A percentile compares a stretch with the other conserved stretches of the same genome.
Evolutionary conservation across 495 filamentous ascomycete genomes (phyloP).

Genomic region (Hyaloscypha bicolor): DNA sequence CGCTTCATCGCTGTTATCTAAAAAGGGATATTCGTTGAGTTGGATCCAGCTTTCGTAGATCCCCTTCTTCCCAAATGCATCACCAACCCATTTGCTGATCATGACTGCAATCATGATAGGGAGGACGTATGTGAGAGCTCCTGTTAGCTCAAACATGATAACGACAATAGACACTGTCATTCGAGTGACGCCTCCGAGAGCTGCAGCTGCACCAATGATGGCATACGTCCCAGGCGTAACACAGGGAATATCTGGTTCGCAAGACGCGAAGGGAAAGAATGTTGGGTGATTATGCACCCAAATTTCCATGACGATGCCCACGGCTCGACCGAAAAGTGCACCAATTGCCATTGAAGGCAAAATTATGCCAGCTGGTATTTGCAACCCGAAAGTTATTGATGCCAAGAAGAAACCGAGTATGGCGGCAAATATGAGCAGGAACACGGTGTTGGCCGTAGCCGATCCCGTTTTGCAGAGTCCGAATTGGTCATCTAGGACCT

Average conservation of each 20-base stretch:
- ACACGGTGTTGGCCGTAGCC: slow-evolving; percentile 70
- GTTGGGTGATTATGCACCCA: slow-evolving; percentile 80
- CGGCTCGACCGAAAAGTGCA: slow-evolving; percentile 85
- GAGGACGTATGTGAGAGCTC: slow-evolving; percentile 92
- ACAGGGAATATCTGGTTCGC: slow-evolving; percentile 86
- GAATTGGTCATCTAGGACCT: slow-evolving; percentile 76
- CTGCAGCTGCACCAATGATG: slow-evolving; percentile 95
- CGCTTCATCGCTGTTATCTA: slow-evolving; percentile 89
- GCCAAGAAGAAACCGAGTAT: slow-evolving; percentile 84
- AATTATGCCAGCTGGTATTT: slow-evolving; percentile 95
- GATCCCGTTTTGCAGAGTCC: slow-evolving; percentile 81
- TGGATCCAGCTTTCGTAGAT: slow-evolving; percentile 99
- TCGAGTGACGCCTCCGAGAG: slow-evolving; percentile 92
- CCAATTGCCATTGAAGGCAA: slow-evolving; percentile 97
- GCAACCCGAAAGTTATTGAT: slow-evolving; percentile 90
- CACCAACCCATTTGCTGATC: slow-evolving; percentile 97
- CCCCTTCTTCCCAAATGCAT: slow-evolving; percentile 89
- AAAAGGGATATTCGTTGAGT: slow-evolving; percentile 93
- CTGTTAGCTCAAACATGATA: slow-evolving; percentile 98
- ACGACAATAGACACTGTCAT: slow-evolving; percentile 98
- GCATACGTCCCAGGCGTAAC: slow-evolving; percentile 95
- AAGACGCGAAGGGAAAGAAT: slow-evolving; percentile 76
- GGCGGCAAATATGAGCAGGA: slow-evolving; percentile 78
- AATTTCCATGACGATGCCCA: slow-evolving; percentile 86
- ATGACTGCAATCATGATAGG: slow-evolving; percentile 99